Percentiles rank a stretch among this genome's conserved stretches.
phyloP scores from a whole-genome alignment of 2,329 filamentous ascomycete species.

The Apiospora aurea region DNA sequence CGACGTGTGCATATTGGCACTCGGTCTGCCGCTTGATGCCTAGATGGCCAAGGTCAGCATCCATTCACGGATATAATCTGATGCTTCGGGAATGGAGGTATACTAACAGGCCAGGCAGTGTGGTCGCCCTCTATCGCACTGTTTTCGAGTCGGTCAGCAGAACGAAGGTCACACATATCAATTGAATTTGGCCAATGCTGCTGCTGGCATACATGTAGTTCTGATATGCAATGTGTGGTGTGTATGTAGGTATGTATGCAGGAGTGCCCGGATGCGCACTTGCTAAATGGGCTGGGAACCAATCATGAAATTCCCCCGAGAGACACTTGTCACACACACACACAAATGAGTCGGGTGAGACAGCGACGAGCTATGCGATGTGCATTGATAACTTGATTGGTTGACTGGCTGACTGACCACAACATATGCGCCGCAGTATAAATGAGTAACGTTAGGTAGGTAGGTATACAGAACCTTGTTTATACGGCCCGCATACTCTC shows the following conservation, averaged over 20 bases:
- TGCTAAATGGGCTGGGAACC: background rate
- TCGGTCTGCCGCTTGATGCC: slow-evolving; percentile 79
- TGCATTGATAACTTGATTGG: slow-evolving; percentile 3
- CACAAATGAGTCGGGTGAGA: background rate
- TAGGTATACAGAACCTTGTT: background rate
- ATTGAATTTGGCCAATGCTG: slow-evolving; percentile 3
- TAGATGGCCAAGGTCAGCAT: slow-evolving; percentile 35
- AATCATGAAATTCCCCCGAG: background rate
- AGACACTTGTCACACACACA: slow-evolving; percentile 21
- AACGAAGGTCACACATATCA: background rate
- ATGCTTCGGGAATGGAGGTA: background rate
- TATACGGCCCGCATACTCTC: background rate
- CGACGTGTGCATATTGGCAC: slow-evolving; percentile 78
- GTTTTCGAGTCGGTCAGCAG: slow-evolving; percentile 23
- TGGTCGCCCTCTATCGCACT: slow-evolving; percentile 80
- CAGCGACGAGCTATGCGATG: background rate
- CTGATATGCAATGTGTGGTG: background rate
- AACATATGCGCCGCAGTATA: background rate
- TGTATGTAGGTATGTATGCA: background rate
- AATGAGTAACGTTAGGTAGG: background rate
- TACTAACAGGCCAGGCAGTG: slow-evolving; percentile 69
- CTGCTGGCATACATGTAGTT: background rate
- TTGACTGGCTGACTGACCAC: background rate
- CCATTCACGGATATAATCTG: background rate
- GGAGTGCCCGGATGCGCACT: background rate